Base-by-base conservation (phyloP, 1,284 basidiomycete genomes). In the Cutaneotrichosporon sp. region DNA sequence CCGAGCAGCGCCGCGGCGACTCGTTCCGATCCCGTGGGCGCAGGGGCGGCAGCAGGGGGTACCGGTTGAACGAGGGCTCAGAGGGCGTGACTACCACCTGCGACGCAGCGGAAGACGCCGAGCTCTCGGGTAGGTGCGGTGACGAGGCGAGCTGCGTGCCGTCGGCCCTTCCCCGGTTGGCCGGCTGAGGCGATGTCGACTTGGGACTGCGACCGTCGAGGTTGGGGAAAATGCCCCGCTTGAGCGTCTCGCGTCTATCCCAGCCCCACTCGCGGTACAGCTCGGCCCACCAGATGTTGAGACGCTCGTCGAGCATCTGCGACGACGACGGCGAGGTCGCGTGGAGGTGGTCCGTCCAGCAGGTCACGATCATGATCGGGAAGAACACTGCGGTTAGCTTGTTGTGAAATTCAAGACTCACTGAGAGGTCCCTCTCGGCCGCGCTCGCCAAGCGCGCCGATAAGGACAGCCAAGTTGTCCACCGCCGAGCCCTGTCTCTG, bases 401-500 rank as follows among this genome's bases (percentile, higher is more conserved):
- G 51, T 4, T 58, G 34, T 14, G n/a, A 4, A 5, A 31, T 8
- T 16, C 5, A 38, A 9, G 8, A 75, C 79, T 73, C 60, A 80
- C 79, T 73, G 60, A 75, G 61, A 26, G 74, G 74, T 21, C 75
- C 73, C 58, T 77, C 74, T 36, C 80, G 69, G 16, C 80, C 80
- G 14, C 69, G 65, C 47, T 70, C 70, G 38, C 78, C 78, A 26
- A 80, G 67, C 3, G 74, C 68, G 53, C 79, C 75, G 36, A 81
- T 69, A 22, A 80, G 72, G 32, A 80, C 78, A 0, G 73, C 71
- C 38, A 81, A 71, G 56, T 81, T 81, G 61, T 80, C 77, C 6
- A 80, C 77, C 0, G 78, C 79, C 68, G 79, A 77, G 38, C 72
- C 70, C 65, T 81, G 80, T 49, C 78, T 69, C 53, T 74, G 73